phyloP scores from a whole-genome alignment of 1,139 yeast genomes.

The Kurtzmaniella quercitrusa region DNA sequence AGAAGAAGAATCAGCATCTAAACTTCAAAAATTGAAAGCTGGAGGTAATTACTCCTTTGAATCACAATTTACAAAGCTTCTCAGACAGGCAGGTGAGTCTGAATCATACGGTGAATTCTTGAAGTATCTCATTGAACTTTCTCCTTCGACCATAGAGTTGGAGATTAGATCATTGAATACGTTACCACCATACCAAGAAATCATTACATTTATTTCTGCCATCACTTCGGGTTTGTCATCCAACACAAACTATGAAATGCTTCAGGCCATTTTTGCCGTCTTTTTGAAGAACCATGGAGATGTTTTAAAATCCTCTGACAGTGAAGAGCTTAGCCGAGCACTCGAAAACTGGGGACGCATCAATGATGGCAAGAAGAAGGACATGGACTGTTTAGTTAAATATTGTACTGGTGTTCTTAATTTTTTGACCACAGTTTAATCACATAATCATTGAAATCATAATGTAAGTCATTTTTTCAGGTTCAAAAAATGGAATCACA shows the following conservation, averaged over 20 bases:
- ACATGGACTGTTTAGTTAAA: slow-evolving; percentile 67
- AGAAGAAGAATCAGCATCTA: slow-evolving; percentile 16
- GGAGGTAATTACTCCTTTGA: slow-evolving; percentile 47
- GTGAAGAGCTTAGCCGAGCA: slow-evolving; percentile 37
- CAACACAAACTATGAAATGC: slow-evolving; percentile 65
- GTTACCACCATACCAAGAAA: slow-evolving; percentile 60
- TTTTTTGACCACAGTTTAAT: slow-evolving; percentile 46
- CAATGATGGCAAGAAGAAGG: slow-evolving; percentile 40
- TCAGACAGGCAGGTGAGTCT: slow-evolving; percentile 48
- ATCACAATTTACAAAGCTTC: slow-evolving; percentile 65
- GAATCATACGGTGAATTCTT: slow-evolving; percentile 50
- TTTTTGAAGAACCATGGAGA: slow-evolving; percentile 81
- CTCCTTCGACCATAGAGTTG: slow-evolving; percentile 80
- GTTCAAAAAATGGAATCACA: too few relatives aligned
- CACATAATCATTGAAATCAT: too few relatives aligned
- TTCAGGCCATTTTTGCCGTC: slow-evolving; percentile 75
- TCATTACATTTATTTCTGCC: slow-evolving; percentile 62
- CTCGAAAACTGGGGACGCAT: slow-evolving; percentile 47
- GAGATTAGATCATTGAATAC: slow-evolving; percentile 80
- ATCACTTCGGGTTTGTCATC: slow-evolving; percentile 53
- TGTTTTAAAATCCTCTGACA: slow-evolving; percentile 51
- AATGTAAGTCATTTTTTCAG: too few relatives aligned
- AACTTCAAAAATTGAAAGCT: slow-evolving; percentile 24
- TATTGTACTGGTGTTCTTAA: slow-evolving; percentile 81
- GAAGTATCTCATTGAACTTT: slow-evolving; percentile 49